Conservation (phyloP, 2,329 filamentous ascomycete genomes). For the Trichocomaceae sp. region DNA sequence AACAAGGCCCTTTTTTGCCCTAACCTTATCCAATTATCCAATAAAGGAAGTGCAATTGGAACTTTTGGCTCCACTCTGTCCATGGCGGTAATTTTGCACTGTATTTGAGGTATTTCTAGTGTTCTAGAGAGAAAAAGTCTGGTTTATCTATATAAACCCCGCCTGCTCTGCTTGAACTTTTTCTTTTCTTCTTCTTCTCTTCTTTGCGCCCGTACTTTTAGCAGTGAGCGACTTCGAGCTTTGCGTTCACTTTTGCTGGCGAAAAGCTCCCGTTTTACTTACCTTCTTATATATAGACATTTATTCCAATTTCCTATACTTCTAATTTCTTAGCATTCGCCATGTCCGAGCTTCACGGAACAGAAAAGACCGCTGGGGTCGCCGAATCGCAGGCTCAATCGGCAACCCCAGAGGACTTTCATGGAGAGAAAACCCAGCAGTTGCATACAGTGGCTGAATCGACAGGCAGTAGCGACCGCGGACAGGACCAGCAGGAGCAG, state of each 20-base stretch:
- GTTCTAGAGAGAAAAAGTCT: neutral
- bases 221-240: slow-evolving; percentile 52
- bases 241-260: slow-evolving; percentile 45
- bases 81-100: neutral
- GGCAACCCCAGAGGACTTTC: neutral
- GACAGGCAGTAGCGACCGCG: slow-evolving; percentile 2
- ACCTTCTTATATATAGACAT: slow-evolving; percentile 20
- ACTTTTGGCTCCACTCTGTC: neutral
- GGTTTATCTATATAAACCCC: slow-evolving; percentile 6
- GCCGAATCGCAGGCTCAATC: neutral
- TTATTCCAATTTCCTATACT: neutral
- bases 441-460: slow-evolving; percentile 2
- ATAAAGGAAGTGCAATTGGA: neutral
- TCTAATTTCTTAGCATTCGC: slow-evolving; percentile 19
- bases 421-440: slow-evolving; percentile 6
- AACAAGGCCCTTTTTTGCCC: neutral
- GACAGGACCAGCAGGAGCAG: slow-evolving; percentile 4
- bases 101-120: neutral
- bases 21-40: neutral
- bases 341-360: neutral
- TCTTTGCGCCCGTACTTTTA: slow-evolving; percentile 5
- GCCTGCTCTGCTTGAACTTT: slow-evolving; percentile 1
- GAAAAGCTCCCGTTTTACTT: slow-evolving; percentile 41
- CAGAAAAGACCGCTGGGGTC: slow-evolving; percentile 6
- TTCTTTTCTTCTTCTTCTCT: neutral